Percentiles rank a stretch among this genome's conserved stretches.
phyloP scores from a whole-genome alignment of 2,329 filamentous ascomycete genomes.

The Plectosphaerella sp. region DNA sequence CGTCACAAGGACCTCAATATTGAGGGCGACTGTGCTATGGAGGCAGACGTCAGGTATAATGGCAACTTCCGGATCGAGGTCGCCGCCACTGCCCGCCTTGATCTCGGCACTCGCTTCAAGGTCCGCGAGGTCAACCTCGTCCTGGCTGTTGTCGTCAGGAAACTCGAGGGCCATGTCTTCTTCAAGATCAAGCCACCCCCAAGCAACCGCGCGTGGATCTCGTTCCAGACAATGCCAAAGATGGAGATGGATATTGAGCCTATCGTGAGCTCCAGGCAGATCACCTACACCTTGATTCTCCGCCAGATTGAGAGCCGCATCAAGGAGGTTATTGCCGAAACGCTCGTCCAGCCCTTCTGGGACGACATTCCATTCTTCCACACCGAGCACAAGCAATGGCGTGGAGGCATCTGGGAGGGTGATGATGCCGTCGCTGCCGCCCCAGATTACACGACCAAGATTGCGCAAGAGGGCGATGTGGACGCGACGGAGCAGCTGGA shows the following conservation, averaged over 20 bases:
- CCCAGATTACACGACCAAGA: constrained; percentile 28
- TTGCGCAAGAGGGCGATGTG: constrained; percentile 40
- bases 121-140: constrained; percentile 84
- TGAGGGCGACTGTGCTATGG: constrained; percentile 83
- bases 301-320: constrained; percentile 93
- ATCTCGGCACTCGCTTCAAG: constrained; percentile 85
- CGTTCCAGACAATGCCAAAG: constrained; percentile 89
- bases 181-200: constrained; percentile 91
- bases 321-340: constrained; percentile 89
- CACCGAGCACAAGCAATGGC: constrained; percentile 71
- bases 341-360: constrained; percentile 89
- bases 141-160: constrained; percentile 79
- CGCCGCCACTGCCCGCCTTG: constrained; percentile 87
- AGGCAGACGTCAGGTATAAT: constrained; percentile 82
- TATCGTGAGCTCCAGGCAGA: constrained; percentile 90
- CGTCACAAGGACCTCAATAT: constrained; percentile 84
- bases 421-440: constrained; percentile 42
- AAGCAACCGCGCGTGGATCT: constrained; percentile 93
- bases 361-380: constrained; percentile 90
- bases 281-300: constrained; percentile 89
- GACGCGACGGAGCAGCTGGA: constrained; percentile 40
- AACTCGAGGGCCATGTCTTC: constrained; percentile 78
- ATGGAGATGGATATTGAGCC: constrained; percentile 94
- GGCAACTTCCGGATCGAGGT: constrained; percentile 89
- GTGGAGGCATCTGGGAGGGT: constrained; percentile 76